A percentile compares a stretch with the other conserved stretches of the same genome.
Conservation (phyloP, 345 rosid species). For the Erodium maritimum region DNA sequence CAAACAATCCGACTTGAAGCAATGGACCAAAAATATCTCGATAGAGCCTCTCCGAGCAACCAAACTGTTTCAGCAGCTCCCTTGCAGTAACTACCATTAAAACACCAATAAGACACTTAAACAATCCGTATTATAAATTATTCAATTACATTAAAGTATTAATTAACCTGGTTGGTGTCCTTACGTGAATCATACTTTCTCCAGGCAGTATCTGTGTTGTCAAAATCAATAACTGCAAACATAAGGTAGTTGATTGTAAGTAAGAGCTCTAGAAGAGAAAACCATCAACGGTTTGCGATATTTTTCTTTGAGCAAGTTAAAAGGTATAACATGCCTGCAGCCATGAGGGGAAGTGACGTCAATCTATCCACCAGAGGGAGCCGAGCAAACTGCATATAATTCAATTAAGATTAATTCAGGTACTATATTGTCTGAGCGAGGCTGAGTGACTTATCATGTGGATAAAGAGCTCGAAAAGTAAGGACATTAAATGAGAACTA, state of each 20-base stretch:
- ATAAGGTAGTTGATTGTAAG: constrained; percentile 6
- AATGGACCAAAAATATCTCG: constrained; percentile 30
- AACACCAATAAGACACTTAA: constrained; percentile 19
- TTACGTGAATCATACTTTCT: constrained; percentile 54
- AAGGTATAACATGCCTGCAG: constrained; percentile 33
- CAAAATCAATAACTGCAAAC: constrained; percentile 50
- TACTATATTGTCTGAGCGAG: no score
- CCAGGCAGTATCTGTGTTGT: constrained; percentile 61
- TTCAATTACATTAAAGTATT: not conserved
- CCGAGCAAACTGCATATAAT: constrained; percentile 31
- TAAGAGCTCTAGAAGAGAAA: not conserved
- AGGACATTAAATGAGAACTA: not conserved
- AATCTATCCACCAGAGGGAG: constrained; percentile 36
- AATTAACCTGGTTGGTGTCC: constrained; percentile 8
- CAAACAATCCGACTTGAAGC: constrained; percentile 55
- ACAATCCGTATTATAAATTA: constrained; percentile 5
- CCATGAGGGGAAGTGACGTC: constrained; percentile 43
- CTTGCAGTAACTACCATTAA: constrained; percentile 47
- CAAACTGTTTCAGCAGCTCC: constrained; percentile 53
- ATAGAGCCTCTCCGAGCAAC: constrained; percentile 47
- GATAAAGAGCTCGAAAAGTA: no score
- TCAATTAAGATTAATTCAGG: no score
- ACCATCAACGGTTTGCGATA: not conserved
- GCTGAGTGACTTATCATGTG: no score
- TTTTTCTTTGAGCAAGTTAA: not conserved